Evolutionary conservation across 2,329 filamentous ascomycete species (phyloP).

Genomic region (Didymosphaeria variabile): DNA sequence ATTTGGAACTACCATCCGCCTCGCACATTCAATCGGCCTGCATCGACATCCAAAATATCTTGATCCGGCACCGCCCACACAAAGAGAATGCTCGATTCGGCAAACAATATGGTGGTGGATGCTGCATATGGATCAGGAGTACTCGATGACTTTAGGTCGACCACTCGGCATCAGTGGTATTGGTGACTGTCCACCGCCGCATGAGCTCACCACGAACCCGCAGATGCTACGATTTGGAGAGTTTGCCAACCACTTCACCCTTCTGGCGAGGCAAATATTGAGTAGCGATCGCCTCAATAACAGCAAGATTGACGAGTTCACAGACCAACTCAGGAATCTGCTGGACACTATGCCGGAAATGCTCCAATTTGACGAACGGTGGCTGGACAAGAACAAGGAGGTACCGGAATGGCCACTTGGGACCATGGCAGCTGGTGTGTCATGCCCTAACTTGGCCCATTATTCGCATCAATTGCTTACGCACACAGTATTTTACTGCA

Average conservation of each 20-base stretch:
- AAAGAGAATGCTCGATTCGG: conserved; percentile 54
- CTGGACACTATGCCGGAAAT: conserved; percentile 59
- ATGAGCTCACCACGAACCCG: conserved; percentile 56
- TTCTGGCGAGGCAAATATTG: conserved; percentile 59
- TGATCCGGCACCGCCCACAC: conserved; percentile 52
- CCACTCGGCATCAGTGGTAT: conserved; percentile 60
- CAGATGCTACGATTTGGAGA: conserved; percentile 56
- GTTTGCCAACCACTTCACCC: conserved; percentile 58
- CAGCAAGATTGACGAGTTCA: conserved; percentile 57
- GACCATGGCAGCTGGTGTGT: conserved; percentile 56
- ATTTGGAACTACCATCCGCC: conserved; percentile 59
- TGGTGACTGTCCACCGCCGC: conserved; percentile 59
- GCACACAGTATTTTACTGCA: conserved; percentile 54
- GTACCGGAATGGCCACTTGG: conserved; percentile 59
- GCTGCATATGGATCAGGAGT: conserved; percentile 62
- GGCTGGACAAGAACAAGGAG: conserved; percentile 49
- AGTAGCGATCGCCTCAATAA: conserved; percentile 54
- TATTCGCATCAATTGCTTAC: conserved; percentile 22
- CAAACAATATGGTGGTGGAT: conserved; percentile 63
- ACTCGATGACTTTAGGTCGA: conserved; percentile 59
- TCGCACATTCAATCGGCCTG: conserved; percentile 60
- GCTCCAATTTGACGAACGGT: conserved; percentile 58
- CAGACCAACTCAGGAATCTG: conserved; percentile 53
- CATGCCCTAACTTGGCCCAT: neutral
- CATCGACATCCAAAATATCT: conserved; percentile 59